Base-by-base conservation (phyloP, 441 rosid species). In the Bruguiera hainesii region DNA sequence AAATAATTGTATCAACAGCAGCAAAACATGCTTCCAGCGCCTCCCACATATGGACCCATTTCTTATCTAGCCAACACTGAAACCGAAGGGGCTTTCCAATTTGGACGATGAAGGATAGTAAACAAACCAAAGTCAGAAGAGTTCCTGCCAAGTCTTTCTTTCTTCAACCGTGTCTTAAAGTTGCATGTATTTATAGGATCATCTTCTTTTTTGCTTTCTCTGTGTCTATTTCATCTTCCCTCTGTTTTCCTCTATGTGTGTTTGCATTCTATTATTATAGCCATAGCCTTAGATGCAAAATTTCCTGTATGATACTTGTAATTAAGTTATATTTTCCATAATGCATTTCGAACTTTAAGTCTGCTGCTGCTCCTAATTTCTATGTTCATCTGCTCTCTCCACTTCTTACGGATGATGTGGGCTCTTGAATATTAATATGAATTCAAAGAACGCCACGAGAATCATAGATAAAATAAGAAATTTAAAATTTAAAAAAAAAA, bases 371-470 rank as follows among this genome's bases (percentile, higher is more conserved):
- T 55, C 19, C 39, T 56, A 18, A 50, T 67, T 49, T 58, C 20
- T 60, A 35, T 71, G 65, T 61, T 56, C 4, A 9, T 56, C 46
- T 42, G 2, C 39, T 66, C 50, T 53, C 30, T 29, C 51, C 61
- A 56, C 16, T 33, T 71, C 30, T 55, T 10, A 66, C 83, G 89
- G 98, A 94, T 94, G 98, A 94, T 94, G 98, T 94, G 98, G 97
- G 97, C 99, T 20, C 83, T 94, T 23, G 97, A 91, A 75, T 94
- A 91, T 20, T 1, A 23, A 23, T 23, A 23, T 23, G 23, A 23
- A 23, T 23, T 23, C 23, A 0, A 23, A 23, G 23, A 23, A 23
- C 23, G 23, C 23, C 0, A 23, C 23, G 23, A 23, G 0, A 23
- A 0, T 23, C 23, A 23, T 23, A 0, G 23, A 23, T 23, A 23